Percentiles rank a stretch among this genome's conserved stretches.
phyloP scores from a whole-genome alignment of 768 basidiomycete species.

The Cubamyces lactineus region DNA sequence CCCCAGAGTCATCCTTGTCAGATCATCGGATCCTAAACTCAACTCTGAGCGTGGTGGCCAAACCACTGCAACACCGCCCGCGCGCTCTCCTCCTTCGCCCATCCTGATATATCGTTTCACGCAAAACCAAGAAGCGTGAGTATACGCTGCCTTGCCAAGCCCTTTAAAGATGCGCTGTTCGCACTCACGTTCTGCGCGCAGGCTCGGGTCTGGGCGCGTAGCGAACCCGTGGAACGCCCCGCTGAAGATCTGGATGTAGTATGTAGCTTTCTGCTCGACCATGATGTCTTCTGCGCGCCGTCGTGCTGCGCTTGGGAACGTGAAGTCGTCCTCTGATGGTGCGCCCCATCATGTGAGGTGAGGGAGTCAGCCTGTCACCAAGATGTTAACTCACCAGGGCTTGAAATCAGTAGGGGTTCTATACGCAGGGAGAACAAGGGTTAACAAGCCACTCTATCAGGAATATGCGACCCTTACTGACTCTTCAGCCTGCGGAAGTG shows the following conservation, averaged over 20 bases:
- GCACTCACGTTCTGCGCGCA: conserved; percentile 23
- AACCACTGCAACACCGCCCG: conserved; percentile 26
- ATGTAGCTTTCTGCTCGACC: conserved; percentile 49
- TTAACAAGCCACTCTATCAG: background rate
- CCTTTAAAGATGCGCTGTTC: background rate
- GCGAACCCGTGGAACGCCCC: conserved; percentile 44
- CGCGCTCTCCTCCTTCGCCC: conserved; percentile 31
- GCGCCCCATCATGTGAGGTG: no score
- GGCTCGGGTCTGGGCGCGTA: conserved; percentile 35
- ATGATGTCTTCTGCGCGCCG: conserved; percentile 61
- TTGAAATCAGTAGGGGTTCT: conserved; percentile 60
- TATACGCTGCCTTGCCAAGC: no score
- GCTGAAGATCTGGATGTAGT: conserved; percentile 62
- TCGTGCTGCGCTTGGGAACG: conserved; percentile 55
- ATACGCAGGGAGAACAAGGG: background rate
- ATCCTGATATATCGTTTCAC: conserved; percentile 9
- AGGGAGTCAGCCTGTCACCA: no score
- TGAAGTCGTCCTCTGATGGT: conserved; percentile 50
- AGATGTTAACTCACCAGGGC: conserved; percentile 47
- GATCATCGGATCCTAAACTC: no score
- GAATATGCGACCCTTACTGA: conserved; percentile 31
- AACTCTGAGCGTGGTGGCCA: conserved; percentile 4
- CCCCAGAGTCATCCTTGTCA: no score
- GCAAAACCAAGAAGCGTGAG: background rate
- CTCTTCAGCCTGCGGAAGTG: conserved; percentile 53